These are phyloP conservation scores for Zanthoxylum bungeanum DNA, from an alignment of 345 rosid genomes.

Conservation along the genomic window DNA sequence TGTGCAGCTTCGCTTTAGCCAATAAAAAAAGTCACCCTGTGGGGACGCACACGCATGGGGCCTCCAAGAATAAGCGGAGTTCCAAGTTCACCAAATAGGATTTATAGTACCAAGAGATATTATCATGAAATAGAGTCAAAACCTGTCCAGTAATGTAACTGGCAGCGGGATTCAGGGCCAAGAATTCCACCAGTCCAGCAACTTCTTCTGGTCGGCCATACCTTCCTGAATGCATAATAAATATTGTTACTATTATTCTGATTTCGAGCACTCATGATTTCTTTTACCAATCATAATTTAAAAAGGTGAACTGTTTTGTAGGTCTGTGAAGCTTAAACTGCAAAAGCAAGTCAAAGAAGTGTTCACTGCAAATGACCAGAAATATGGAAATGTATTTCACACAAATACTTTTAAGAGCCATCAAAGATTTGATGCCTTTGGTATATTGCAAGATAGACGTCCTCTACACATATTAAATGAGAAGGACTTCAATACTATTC, in stretches of 20 bases:
- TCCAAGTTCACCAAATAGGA: background rate
- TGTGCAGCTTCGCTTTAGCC: background rate
- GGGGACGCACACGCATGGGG: background rate
- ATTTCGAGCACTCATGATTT: background rate
- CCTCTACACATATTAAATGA: background rate
- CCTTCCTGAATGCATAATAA: slow-evolving; percentile 54
- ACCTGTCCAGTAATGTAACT: slow-evolving; percentile 97
- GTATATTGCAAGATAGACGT: slow-evolving; percentile 1
- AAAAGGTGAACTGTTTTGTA: background rate
- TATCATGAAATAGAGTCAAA: slow-evolving; percentile 3
- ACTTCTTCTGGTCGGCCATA: slow-evolving; percentile 99
- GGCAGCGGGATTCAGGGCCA: slow-evolving; percentile 88
- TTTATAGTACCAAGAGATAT: background rate
- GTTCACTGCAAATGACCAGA: background rate
- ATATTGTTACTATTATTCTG: background rate
- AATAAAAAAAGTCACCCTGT: background rate
- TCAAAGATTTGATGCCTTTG: background rate
- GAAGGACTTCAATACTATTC: background rate
- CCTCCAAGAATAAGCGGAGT: background rate
- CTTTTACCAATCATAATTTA: background rate
- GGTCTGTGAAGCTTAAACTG: background rate
- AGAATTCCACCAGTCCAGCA: slow-evolving; percentile 95
- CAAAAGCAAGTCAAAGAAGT: background rate
- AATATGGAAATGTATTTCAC: background rate
- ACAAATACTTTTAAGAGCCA: background rate